Percentiles rank a stretch among this genome's conserved stretches.
phyloP scores from a whole-genome alignment of 768 basidiomycete species.

The Tylopilus intermedius region DNA sequence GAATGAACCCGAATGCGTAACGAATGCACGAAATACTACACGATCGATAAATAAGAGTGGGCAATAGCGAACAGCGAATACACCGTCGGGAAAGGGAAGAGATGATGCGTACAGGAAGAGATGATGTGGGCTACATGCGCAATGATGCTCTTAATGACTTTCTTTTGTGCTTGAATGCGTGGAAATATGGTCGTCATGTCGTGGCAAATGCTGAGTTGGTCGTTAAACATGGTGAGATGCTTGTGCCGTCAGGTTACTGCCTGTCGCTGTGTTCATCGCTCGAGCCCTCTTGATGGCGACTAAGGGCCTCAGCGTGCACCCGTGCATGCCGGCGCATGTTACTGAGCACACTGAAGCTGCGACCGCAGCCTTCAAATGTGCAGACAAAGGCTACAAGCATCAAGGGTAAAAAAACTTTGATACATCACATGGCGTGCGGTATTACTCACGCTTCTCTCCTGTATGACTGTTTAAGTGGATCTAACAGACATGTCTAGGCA shows the following conservation, averaged over 20 bases:
- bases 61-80: conserved; percentile 12
- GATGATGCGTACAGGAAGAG: conserved; percentile 5
- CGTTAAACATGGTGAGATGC: conserved; percentile 11
- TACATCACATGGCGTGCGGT: neutral
- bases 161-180: neutral
- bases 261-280: conserved; percentile 45
- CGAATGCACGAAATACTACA: conserved; percentile 15
- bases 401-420: conserved; percentile 12
- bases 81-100: conserved; percentile 4
- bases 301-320: conserved; percentile 46
- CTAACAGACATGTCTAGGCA: conserved; percentile 33
- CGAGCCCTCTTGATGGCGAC: conserved; percentile 35
- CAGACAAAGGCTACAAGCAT: conserved; percentile 60
- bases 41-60: conserved; percentile 15
- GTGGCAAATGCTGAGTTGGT: conserved; percentile 7
- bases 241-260: conserved; percentile 20
- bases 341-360: conserved; percentile 80
- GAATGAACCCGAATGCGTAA: conserved; percentile 9
- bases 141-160: neutral
- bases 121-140: conserved; percentile 10
- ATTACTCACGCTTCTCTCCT: conserved; percentile 71
- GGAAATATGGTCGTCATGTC: conserved; percentile 1
- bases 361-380: conserved; percentile 68
- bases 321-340: conserved; percentile 87
- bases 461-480: conserved; percentile 84